Evolutionary conservation across 2,329 filamentous ascomycete species (phyloP).

Genomic region (Corniculantispora saksenae): DNA sequence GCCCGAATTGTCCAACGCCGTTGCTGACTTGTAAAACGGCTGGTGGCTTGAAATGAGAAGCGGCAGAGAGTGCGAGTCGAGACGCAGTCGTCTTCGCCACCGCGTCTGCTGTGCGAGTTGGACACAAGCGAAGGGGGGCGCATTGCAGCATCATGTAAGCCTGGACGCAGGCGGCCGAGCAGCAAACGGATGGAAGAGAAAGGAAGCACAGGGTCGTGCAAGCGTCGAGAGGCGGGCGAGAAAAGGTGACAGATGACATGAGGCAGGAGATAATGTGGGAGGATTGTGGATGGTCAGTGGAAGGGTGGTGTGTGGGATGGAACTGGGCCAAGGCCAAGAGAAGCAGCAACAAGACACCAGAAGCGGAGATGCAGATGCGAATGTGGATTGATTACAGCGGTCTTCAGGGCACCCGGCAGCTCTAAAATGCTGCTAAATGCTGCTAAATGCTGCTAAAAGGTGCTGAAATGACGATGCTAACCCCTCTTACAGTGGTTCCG

Average conservation of each 20-base stretch:
- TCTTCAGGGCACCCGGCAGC: too few relatives aligned
- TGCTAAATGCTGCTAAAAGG: too few relatives aligned
- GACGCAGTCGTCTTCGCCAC: not conserved
- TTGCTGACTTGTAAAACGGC: not conserved
- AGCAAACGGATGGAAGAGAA: not conserved
- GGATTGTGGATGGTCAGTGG: too few relatives aligned
- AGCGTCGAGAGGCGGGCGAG: not conserved
- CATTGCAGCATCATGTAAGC: not conserved
- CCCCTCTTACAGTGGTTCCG: too few relatives aligned
- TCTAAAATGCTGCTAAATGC: too few relatives aligned
- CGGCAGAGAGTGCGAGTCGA: not conserved
- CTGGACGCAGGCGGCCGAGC: conserved; percentile 4
- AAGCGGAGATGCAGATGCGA: too few relatives aligned
- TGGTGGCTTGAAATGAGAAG: not conserved
- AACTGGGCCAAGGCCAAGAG: too few relatives aligned
- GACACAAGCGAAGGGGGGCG: conserved; percentile 1
- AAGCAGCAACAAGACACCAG: too few relatives aligned
- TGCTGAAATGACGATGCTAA: too few relatives aligned
- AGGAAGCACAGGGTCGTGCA: not conserved
- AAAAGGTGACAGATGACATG: not conserved
- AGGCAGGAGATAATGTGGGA: too few relatives aligned
- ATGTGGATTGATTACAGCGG: too few relatives aligned
- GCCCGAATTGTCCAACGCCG: not conserved
- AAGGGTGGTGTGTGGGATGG: too few relatives aligned
- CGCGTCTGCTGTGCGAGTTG: not conserved